Base-by-base conservation (phyloP, 371 early-diverging fungal species). In the Mucor sp. region DNA sequence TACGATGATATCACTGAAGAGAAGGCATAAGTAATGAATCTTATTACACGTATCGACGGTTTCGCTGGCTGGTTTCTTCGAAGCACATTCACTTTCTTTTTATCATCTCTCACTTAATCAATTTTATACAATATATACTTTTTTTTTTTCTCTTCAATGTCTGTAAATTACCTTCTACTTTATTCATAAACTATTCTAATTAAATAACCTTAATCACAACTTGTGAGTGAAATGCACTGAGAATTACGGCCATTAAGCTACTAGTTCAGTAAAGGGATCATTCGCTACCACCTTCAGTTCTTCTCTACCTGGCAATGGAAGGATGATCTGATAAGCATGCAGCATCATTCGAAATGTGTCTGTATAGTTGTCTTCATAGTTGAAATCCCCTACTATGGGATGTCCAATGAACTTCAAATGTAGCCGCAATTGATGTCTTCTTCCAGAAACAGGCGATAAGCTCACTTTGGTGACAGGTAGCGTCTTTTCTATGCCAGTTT, bases 381-480 rank as follows among this genome's bases (percentile, higher is more conserved):
- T 74, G 59, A 58, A 74, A 72, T 91, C 91, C 41, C 90, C 87
- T 7, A 86, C 63, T 43, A 91, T 90, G 4, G 91, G 88, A 78
- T 85, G 87, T 1, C 87, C 88, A 59, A 91, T 66, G 62, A 66
- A 70, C 58, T 82, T 69, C 5, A 88, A 69, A 74, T 91, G 91
- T 6, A 91, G 77, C 44, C 91, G 74, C n/a, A 91, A 75, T 67
- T 91, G 91, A 69, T 91, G 91, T 8, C 90, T 82, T 68, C 91
- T 77, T 2, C 91, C 91, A 11, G 90, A 86, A 17, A 87, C 69
- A 4, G 87, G 91, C 19, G 59, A 58, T 28, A 91, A 82, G 15
- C 74, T 63, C 9, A 91, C 82, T 59, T 75, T 72, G 12, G 67
- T 67, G 0, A 69, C 65, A 25, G 61, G 63, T 41, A 75, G 67